phyloP scores from a whole-genome alignment of 345 rosid genomes.

The Citrus cavaleriei region DNA sequence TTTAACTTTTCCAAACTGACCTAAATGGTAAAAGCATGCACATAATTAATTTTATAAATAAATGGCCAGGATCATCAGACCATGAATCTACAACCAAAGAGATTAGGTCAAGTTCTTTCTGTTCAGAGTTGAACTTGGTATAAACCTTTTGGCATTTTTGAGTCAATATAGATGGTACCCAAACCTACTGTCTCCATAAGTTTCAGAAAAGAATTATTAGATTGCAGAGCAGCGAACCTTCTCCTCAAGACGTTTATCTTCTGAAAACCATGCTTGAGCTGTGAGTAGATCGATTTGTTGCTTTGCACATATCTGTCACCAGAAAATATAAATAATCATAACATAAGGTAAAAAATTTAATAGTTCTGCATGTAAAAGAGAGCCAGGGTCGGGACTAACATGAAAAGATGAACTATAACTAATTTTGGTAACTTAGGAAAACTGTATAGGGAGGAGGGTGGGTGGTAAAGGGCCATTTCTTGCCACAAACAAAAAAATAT shows the following conservation, averaged over 20 bases:
- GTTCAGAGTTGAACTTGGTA: background rate
- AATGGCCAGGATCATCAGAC: background rate
- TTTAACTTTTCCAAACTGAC: background rate
- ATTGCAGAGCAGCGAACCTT: slow-evolving; percentile 46
- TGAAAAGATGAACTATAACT: background rate
- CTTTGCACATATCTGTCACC: slow-evolving; percentile 58
- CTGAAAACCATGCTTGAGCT: slow-evolving; percentile 84
- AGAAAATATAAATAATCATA: background rate
- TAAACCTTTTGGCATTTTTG: background rate
- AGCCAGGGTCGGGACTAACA: background rate
- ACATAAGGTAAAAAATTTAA: background rate
- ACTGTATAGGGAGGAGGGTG: too few species aligned
- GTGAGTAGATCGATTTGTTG: slow-evolving; percentile 74
- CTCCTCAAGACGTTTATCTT: slow-evolving; percentile 60
- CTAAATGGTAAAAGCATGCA: background rate
- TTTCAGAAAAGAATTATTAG: background rate
- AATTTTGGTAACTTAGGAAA: background rate
- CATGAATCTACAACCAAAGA: background rate
- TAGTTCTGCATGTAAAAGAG: background rate
- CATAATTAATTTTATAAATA: background rate
- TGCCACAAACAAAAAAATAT: background rate
- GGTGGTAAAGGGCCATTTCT: background rate
- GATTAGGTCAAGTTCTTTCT: background rate
- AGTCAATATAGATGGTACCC: background rate
- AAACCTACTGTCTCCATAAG: background rate